A percentile compares a stretch with the other conserved stretches of the same genome.
Evolutionary conservation across 306 rosid species (phyloP).

Genomic region (Vigna hirtella): DNA sequence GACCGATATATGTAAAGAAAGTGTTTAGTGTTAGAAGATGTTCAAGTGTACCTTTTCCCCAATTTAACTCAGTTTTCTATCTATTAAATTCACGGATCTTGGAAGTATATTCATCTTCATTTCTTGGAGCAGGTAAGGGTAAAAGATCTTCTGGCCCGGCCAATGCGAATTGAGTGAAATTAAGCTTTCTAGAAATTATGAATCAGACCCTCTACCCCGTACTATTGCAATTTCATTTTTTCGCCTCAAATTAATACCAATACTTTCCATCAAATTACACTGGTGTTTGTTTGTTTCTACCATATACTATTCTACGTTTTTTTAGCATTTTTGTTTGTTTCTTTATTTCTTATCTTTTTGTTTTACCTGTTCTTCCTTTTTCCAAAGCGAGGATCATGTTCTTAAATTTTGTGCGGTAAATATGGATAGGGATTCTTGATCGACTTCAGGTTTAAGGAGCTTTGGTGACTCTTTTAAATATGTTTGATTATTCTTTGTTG

Average conservation of each 20-base stretch:
- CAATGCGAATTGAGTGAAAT: no score
- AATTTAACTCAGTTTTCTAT: no score
- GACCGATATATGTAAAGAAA: no score
- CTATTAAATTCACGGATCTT: no score
- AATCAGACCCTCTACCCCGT: not conserved
- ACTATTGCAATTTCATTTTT: not conserved
- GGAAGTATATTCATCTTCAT: no score
- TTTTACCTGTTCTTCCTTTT: not conserved
- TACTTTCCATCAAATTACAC: not conserved
- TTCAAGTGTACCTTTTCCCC: no score
- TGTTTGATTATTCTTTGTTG: constrained; percentile 7
- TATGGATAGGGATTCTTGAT: constrained; percentile 17
- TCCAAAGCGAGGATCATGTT: not conserved
- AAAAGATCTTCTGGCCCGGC: no score
- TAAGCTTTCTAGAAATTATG: not conserved
- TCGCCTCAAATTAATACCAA: not conserved
- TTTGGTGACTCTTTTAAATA: constrained; percentile 19
- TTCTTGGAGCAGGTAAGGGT: no score
- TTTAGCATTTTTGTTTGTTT: not conserved
- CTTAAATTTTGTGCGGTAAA: not conserved
- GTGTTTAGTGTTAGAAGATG: no score
- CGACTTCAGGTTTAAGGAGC: not conserved
- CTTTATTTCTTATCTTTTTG: no score
- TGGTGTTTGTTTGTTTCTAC: no score
- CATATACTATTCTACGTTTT: not conserved